Conservation (phyloP, 2,329 filamentous ascomycete species). For the Neonectria punicea region DNA sequence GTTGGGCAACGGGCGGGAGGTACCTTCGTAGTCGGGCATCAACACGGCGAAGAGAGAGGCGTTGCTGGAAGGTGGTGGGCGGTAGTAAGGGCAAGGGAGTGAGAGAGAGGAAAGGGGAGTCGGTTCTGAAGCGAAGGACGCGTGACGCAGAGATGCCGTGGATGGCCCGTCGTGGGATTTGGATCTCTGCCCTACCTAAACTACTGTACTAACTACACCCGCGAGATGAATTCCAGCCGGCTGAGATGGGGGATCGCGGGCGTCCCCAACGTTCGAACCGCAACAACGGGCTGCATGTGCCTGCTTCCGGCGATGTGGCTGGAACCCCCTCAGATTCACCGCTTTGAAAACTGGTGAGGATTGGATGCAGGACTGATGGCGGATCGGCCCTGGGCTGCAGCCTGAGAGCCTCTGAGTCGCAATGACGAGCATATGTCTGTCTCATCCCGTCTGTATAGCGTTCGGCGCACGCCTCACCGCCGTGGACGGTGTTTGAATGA, state of each 20-base stretch:
- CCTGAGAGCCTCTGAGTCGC: slow-evolving; percentile 2
- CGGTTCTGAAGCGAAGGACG: slow-evolving; percentile 3
- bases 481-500: not conserved
- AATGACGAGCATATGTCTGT: slow-evolving; percentile 18
- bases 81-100: slow-evolving; percentile 8
- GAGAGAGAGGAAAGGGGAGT: slow-evolving; percentile 3
- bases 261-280: not conserved
- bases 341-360: slow-evolving; percentile 10
- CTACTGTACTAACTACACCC: slow-evolving; percentile 1
- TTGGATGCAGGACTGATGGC: slow-evolving; percentile 1
- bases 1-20: not conserved
- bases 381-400: slow-evolving; percentile 6
- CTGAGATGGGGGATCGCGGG: not conserved
- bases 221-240: not conserved
- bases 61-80: not conserved
- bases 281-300: not conserved
- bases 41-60: not conserved
- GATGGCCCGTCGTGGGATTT: slow-evolving; percentile 1
- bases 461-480: slow-evolving; percentile 16
- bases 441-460: slow-evolving; percentile 18
- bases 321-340: slow-evolving; percentile 16
- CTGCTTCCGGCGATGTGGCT: slow-evolving; percentile 5
- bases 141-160: slow-evolving; percentile 7
- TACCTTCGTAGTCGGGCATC: slow-evolving; percentile 15
- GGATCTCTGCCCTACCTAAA: not conserved